These are phyloP conservation scores for Coemansia sp. DNA, from an alignment of 192 early-diverging fungal genomes.

Conservation along the genomic window DNA sequence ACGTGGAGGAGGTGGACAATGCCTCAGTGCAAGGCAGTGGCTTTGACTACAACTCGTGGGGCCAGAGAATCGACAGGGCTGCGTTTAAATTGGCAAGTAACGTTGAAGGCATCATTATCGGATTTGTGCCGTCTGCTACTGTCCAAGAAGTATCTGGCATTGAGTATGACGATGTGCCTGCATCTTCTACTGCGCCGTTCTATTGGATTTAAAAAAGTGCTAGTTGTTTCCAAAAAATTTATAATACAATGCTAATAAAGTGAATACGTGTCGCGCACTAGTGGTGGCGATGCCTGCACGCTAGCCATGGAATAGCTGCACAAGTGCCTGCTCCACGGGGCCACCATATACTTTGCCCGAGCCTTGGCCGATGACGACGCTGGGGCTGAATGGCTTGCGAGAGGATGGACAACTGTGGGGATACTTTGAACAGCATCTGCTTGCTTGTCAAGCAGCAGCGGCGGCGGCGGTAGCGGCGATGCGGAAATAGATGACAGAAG, in stretches of 20 bases:
- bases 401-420: background rate
- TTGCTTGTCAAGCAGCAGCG: background rate
- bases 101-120: conserved; percentile 24
- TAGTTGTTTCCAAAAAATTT: background rate
- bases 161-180: conserved; percentile 7
- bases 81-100: conserved; percentile 35
- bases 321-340: conserved; percentile 1
- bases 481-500: conserved; percentile 18
- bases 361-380: background rate
- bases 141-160: background rate
- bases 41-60: conserved; percentile 47
- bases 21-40: background rate
- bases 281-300: background rate
- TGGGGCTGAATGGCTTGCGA: background rate
- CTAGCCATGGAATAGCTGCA: background rate
- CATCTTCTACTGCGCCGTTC: background rate
- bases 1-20: background rate
- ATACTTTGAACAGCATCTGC: background rate
- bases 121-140: conserved; percentile 13
- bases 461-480: background rate
- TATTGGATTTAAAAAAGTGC: conserved; percentile 1
- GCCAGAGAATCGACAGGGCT: conserved; percentile 25
- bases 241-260: background rate
- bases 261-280: background rate
- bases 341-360: background rate